phyloP scores from a whole-genome alignment of 306 rosid species.

The Vigna mungo region DNA sequence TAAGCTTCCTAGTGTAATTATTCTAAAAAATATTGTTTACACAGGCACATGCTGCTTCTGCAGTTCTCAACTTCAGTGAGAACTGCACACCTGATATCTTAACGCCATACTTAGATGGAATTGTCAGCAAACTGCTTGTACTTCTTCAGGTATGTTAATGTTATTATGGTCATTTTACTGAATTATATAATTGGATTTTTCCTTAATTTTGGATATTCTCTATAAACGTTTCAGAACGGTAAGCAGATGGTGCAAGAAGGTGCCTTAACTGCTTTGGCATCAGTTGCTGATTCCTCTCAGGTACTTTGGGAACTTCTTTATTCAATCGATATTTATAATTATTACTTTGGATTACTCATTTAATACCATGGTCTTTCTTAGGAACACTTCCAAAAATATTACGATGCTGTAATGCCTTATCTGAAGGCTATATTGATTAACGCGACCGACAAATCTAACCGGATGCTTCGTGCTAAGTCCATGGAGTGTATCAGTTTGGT shows the following conservation, averaged over 20 bases:
- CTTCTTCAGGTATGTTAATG: slow-evolving; percentile 81
- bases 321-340: slow-evolving; percentile 26
- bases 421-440: slow-evolving; percentile 93
- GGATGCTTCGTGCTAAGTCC: slow-evolving; percentile 99
- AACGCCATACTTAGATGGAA: slow-evolving; percentile 91
- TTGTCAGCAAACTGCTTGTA: slow-evolving; percentile 91
- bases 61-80: slow-evolving; percentile 98
- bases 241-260: slow-evolving; percentile 99
- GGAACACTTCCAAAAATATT: slow-evolving; percentile 97
- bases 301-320: slow-evolving; percentile 48
- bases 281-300: slow-evolving; percentile 99
- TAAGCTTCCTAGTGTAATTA: slow-evolving; percentile 2
- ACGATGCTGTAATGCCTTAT: slow-evolving; percentile 97
- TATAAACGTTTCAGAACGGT: slow-evolving; percentile 67
- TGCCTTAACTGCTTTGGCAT: slow-evolving; percentile 97
- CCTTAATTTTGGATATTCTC: slow-evolving; percentile 32
- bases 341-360: slow-evolving; percentile 40
- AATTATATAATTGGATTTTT: neutral
- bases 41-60: slow-evolving; percentile 99
- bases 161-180: slow-evolving; percentile 9
- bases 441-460: slow-evolving; percentile 96
- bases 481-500: slow-evolving; percentile 99
- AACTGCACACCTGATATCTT: slow-evolving; percentile 94
- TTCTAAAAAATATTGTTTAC: slow-evolving; percentile 21
- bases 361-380: slow-evolving; percentile 41